Evolutionary conservation across 768 basidiomycete genomes (phyloP), one percentile per base, ranked within the genome.

Genomic region (Suillus variegatus): DNA sequence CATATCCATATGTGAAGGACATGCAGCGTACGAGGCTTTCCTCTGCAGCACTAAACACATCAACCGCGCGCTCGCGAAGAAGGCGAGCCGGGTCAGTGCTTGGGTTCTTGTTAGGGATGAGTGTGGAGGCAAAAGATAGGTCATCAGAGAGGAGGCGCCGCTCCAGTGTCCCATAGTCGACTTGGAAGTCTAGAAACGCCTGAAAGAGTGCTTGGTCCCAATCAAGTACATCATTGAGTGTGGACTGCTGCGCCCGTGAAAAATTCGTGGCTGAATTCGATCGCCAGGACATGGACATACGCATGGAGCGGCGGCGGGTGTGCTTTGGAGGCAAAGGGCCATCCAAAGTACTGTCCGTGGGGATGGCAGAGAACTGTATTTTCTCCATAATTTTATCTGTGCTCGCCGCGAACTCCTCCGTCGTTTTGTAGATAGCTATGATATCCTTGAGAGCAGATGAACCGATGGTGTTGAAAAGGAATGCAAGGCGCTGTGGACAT

Each of bases 131-230:
- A 18, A 84, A 82, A 10, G 81, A 78, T 20, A 93, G 79, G 2
- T 80, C 77, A 56, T 86, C 82, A 35, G 88, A 85, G 63, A 99
- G 78, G 60, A 87, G 83, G 8, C 88, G 85, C 43, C 85, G 82
- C 76, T 99, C 97, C 41, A 97, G 81, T 1, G 82, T 78, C 0
- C 86, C 85, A 75, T 98, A 98, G 63, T 96, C 91, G 20, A 87
- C 81, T 70, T 99, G 97, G 67, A 91, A 90, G 70, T 96, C 93
- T 32, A 97, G 83, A 80, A 98, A 99, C 2, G 97, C 94, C 73
- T 96, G 95, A 74, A 95, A 97, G 18, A 99, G 80, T 60, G 91
- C 89, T 63, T 89, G 90, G 71, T 98, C 95, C 97, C 97, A 99
- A 65, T 90, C 88, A 69, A 85, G 74, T 38, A 75, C 77, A 54